Base-by-base conservation (phyloP, 306 rosid genomes). In the Corylus heterophylla region DNA sequence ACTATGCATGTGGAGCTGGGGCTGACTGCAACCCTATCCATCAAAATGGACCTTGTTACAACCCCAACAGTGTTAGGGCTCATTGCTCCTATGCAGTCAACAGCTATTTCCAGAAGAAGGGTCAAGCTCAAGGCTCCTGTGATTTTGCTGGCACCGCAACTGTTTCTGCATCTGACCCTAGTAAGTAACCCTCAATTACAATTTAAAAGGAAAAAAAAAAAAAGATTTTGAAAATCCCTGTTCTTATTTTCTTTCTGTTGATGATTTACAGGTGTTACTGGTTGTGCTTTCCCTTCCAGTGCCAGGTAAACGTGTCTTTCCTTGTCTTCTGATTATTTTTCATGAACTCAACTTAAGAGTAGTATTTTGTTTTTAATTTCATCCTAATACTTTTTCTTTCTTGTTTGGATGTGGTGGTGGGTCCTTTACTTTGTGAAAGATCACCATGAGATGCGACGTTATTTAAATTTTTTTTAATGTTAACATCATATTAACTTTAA, bases 1-100 rank as follows among this genome's bases (percentile, higher is more conserved):
- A 93, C 85, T 93, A 86, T 64, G 98, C 98, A 8, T 93, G 98
- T 82, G 98, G 98, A 78, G 92, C 94, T 31, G 98, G 98, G 6
- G 98, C 95, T 71, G 98, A 93, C 74, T 93, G 98, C 58, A 82
- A 74, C 89, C 86, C 97, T 10, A 71, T 90, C 45, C 90, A 83
- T 59, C 78, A 54, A 76, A 76, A 54, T 6, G 97, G 82, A 0
- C 81, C 69, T n/a, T 93, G 98, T 79, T 93, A 62, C 78, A 69
- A 86, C 35, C 98, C 98, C 5, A 86, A 91, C 91, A 82, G 83
- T 9, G 88, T 93, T 0, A 90, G 78, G 85, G 84, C 91, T 73
- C 98, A 93, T 75, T 93, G 98, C 50, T 85, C 45, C 83, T 93
- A 78, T 47, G 98, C 98, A n/a, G 90, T 90, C 2, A 93, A 93